Evolutionary conservation across 352 stramenopile genomes (phyloP), one percentile per base, ranked within the genome.

Genomic region (Globisporangium iwayamae): DNA sequence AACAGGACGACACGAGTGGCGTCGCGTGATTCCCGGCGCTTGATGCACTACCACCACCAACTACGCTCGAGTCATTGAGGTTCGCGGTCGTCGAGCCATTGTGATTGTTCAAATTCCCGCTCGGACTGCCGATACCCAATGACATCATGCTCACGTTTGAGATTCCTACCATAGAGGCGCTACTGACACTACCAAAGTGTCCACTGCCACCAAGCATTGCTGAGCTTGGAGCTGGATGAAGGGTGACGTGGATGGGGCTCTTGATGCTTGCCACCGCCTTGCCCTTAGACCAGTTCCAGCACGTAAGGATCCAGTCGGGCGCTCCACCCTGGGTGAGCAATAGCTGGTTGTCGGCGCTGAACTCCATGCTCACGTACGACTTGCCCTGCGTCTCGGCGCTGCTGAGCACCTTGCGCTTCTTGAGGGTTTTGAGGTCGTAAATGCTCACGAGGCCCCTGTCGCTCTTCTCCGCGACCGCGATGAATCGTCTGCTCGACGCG

Each of bases 221-320:
- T 16, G 71, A 83, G 46, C 77, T 88, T 25, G 75, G 70, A 28
- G 78, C 74, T 4, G 74, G 62, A 38, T 81, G 73, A 0, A 79
- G 64, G 45, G 76, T 72, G 7, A 83, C 78, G 63, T 89, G 73
- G 18, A 93, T 65, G 13, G 84, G 82, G 25, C 76, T 76, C 71
- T 92, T 91, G 59, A 92, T 81, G 51, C 71, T 88, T 28, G 84
- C 85, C 1, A 96, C 73, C 0, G 90, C 73, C 63, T 97, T 97
- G 48, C 87, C 92, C 62, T 97, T 97, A 51, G 90, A 86, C 91
- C 90, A 98, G 68, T 96, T 94, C 91, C 91, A 98, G 62, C 86
- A 88, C 50, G 91, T 91, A 34, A 98, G 75, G 47, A 87, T 93
- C 89, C 87, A 96, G 70, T 96, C 85, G 4, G 87, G 87, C 1